phyloP scores from a whole-genome alignment of 129 eudicot genomes.

The Dittrichia graveolens region DNA sequence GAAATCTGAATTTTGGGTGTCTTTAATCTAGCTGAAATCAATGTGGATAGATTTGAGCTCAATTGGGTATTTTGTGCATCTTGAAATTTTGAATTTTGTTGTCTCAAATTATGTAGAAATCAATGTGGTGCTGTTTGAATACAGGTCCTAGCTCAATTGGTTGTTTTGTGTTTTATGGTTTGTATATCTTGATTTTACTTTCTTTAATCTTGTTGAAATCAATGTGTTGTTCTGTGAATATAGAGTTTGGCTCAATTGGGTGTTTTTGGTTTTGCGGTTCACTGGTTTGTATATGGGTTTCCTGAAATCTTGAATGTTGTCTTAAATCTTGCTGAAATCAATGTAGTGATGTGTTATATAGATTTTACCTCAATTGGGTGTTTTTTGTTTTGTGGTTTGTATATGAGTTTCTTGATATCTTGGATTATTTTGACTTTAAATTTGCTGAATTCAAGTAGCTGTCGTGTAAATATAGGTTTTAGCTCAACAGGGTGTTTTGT shows the following conservation, averaged over 20 bases:
- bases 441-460: background rate
- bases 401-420: constrained; percentile 23
- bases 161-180: background rate
- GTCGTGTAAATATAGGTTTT: too few relatives aligned
- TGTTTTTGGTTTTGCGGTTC: background rate
- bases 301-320: constrained; percentile 28
- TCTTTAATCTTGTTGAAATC: background rate
- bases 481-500: too few relatives aligned
- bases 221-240: background rate
- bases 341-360: constrained; percentile 1
- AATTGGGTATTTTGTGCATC: constrained; percentile 8
- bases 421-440: background rate
- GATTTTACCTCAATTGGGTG: constrained; percentile 15
- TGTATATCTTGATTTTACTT: constrained; percentile 11
- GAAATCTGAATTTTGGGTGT: constrained; percentile 9
- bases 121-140: constrained; percentile 16
- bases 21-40: constrained; percentile 21
- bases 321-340: constrained; percentile 17
- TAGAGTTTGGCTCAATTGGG: constrained; percentile 5
- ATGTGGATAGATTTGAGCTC: background rate
- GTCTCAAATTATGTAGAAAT: background rate
- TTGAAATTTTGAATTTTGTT: constrained; percentile 1
- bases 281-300: constrained; percentile 10
- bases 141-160: background rate
- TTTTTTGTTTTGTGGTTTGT: background rate